These are phyloP conservation scores for Amaranthus tricolor DNA, from an alignment of 179 eudicot species.

Conservation along the genomic window DNA sequence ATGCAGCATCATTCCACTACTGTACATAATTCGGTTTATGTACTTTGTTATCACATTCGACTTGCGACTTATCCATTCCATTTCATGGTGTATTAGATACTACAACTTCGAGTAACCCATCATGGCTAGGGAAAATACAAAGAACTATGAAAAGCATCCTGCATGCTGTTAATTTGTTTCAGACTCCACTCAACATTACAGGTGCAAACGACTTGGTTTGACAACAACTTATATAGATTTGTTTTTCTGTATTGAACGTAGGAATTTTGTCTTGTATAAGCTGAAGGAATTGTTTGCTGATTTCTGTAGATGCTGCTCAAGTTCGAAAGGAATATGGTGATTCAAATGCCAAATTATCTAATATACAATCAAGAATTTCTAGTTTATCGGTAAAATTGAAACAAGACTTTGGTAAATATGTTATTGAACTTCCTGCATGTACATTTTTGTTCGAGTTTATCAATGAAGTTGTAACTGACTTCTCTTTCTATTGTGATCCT, in stretches of 20 bases:
- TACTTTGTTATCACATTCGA: constrained; percentile 1
- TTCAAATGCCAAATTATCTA: constrained; percentile 72
- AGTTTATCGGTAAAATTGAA: constrained; percentile 75
- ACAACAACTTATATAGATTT: too few relatives aligned
- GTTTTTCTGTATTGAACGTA: too few relatives aligned
- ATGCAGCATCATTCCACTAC: constrained; percentile 7
- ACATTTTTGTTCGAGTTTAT: constrained; percentile 1
- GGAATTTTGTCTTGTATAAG: too few relatives aligned
- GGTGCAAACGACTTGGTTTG: constrained; percentile 37
- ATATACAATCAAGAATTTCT: constrained; percentile 87
- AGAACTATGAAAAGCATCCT: constrained; percentile 65
- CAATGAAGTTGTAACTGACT: not conserved
- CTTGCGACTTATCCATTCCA: not conserved
- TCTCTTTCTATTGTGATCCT: constrained; percentile 10
- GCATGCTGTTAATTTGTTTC: constrained; percentile 72
- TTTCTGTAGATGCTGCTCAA: constrained; percentile 69
- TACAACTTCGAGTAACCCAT: constrained; percentile 45
- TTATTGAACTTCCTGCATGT: not conserved
- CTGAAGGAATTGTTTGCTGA: constrained; percentile 21
- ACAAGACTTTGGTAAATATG: constrained; percentile 78
- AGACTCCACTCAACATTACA: constrained; percentile 76
- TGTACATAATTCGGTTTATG: not conserved
- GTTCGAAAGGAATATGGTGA: constrained; percentile 94
- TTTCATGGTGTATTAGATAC: constrained; percentile 37
- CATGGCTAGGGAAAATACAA: constrained; percentile 96